Evolutionary conservation across 768 basidiomycete species (phyloP), one percentile per base, ranked within the genome.

Genomic region (Glaciozyma martinii): DNA sequence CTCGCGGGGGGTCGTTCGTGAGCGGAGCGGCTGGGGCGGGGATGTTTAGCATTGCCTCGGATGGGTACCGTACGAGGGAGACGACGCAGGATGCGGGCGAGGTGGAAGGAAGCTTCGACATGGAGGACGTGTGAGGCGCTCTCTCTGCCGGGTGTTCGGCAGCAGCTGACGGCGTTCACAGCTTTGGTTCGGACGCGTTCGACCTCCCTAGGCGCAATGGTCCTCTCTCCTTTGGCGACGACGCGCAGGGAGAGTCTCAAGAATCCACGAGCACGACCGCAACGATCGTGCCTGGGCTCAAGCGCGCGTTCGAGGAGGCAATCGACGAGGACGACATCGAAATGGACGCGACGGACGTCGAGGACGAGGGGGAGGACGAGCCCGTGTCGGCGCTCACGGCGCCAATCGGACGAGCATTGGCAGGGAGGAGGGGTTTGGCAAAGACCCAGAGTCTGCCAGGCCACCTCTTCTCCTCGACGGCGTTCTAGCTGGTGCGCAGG

Each of bases 291-390:
- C 10, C 10, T 40, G 37, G 61, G 3, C 15, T 60, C 18, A 67
- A 67, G 46, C 61, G 66, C 16, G 47, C 53, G 12, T 53, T 53
- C 40, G 61, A 49, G 33, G 59, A n/a, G 16, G 29, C 21, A 5
- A 40, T 25, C 40, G 56, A 12, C 19, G 55, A 43, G n/a, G 66
- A 63, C 10, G 66, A 67, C 55, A 59, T 60, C 19, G 66, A 63
- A 18, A 63, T 67, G 66, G 62, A n/a, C 18, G 42, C 62, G 42
- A 67, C 66, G 9, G 66, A 67, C 49, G 62, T 67, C 54, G 66
- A 67, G 54, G 66, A 67, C 61, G 66, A 67, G 30, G 61, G 27
- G 12, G 64, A 44, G 29, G 64, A 61, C 56, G 23, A 52, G 42
- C 52, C 32, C 16, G 33, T 53, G n/a, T 30, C 52, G 29, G 40